Evolutionary conservation across 2,329 filamentous ascomycete species (phyloP), one percentile per base, ranked within the genome.

Genomic region (Magnaporthales sp.): DNA sequence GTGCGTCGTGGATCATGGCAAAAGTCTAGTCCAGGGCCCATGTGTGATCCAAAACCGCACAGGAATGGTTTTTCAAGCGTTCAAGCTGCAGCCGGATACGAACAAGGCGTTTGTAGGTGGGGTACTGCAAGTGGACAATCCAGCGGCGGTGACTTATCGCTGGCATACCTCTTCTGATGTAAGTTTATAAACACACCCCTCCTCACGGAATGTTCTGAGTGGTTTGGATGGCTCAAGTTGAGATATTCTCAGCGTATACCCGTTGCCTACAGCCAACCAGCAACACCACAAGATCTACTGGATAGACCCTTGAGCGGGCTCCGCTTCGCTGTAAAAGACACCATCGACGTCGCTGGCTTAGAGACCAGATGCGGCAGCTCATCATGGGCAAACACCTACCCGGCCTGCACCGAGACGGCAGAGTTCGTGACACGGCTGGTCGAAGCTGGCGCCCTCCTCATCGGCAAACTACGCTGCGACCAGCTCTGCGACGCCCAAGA

Each of bases 371-470:
- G 62, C 31, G 31, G 62, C 31, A 63, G 62, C n/a, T 31, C 31
- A n/a, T 30, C 62, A 2, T 63, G 30, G 62, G 30, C 27, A 24
- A 31, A 22, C 22, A 46, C 31, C 8, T 63, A 46, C 31, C 31
- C 62, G 22, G 62, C 62, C 4, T 13, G 30, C 62, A 38, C 62
- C 11, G 6, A 31, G 13, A 63, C 62, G 19, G 80, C 84, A 0
- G 75, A 77, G 0, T 80, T 85, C 1, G 79, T 86, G 9, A 74
- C 81, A 7, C 80, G 76, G 27, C 74, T 87, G 19, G 78, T 84
- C 26, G 76, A 78, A 0, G 80, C 83, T 8, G 86, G 86, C 0
- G 86, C 83, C 1, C 75, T 88, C 1, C 79, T 85, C 32, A 76
- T 88, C 31, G 86, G 86, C 9, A 89, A 88, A 70, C 62, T 63